Evolutionary conservation across 805 yeast species (phyloP), one percentile per base, ranked within the genome.

Genomic region (Ogataea siamensis): DNA sequence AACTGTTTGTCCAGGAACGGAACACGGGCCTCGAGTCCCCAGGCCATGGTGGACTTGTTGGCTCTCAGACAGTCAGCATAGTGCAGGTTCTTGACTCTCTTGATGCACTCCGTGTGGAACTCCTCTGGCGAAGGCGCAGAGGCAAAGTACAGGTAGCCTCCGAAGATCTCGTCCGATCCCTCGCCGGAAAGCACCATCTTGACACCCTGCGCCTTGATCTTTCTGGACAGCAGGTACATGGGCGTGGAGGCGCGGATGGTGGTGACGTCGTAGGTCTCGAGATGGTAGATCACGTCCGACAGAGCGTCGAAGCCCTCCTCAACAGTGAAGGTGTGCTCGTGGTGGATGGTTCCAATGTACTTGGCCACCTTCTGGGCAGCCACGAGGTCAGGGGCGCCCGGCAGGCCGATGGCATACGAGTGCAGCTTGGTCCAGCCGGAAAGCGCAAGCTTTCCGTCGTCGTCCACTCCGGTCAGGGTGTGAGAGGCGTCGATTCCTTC

Each of bases 1-100:
- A 93, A 93, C 63, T 81, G 75, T 71, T 81, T 86, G 70, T 93
- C 99, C 70, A 93, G 77, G 85, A 93, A 93, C 53, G 99, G 99
- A 53, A 93, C 99, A 71, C 99, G 85, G 46, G 99, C 99, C 72
- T 93, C 99, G 49, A 93, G 77, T 66, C 99, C 99, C 99, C 99
- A 93, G 29, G 99, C 98, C 96, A 93, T 87, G 43, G 99, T 93
- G 22, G 97, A 89, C 71, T 93, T 93, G 85, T 93, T 93, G 50
- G 99, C 99, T 68, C 99, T 83, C 63, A 93, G 72, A 73, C 98
- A 91, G 72, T 93, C 99, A 46, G 98, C 87, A 54, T 80, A 80
- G 68, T 93, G 96, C 68, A 93, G 76, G 91, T 93, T 89, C 76
- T 93, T 87, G 55, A 93, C 97, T 66, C 99, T 79, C 71, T 83